A percentile compares a stretch with the other conserved stretches of the same genome.
Conservation (phyloP, 1,139 yeast genomes). For the Blastobotrys raffinosifermentans region DNA sequence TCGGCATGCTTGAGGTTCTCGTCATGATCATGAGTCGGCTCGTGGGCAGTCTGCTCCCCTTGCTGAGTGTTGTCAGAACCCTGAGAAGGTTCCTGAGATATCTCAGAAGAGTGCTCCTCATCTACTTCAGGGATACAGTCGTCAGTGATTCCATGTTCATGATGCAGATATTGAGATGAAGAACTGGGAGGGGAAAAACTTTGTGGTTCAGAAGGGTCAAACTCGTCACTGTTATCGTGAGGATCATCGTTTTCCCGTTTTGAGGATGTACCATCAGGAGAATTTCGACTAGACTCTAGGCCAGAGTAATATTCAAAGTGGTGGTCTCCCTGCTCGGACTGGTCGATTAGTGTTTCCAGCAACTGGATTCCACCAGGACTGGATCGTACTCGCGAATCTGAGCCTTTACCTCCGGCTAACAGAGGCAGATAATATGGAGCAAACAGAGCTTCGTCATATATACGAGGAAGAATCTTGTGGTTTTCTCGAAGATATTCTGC, state of each 20-base stretch:
- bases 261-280: slow-evolving; percentile 10
- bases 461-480: slow-evolving; percentile 78
- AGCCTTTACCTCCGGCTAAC: slow-evolving; percentile 72
- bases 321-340: slow-evolving; percentile 81
- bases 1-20: slow-evolving; percentile 79
- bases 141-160: no score
- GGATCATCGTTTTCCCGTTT: slow-evolving; percentile 5
- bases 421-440: slow-evolving; percentile 87
- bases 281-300: slow-evolving; percentile 31
- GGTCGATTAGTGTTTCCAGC: slow-evolving; percentile 74
- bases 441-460: slow-evolving; percentile 86
- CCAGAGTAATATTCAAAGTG: slow-evolving; percentile 89
- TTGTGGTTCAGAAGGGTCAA: slow-evolving; percentile 65
- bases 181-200: slow-evolving; percentile 42
- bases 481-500: slow-evolving; percentile 57
- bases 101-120: slow-evolving; percentile 1
- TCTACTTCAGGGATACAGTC: slow-evolving; percentile 6
- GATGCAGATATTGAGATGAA: slow-evolving; percentile 6
- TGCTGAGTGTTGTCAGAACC: background rate
- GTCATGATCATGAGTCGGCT: slow-evolving; percentile 20
- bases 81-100: background rate
- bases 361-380: slow-evolving; percentile 63
- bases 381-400: slow-evolving; percentile 76
- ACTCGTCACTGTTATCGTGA: slow-evolving; percentile 32
- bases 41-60: slow-evolving; percentile 11